A percentile compares a stretch with the other conserved stretches of the same genome.
phyloP scores from a whole-genome alignment of 2,329 filamentous ascomycete genomes.

The Nemania sp. region DNA sequence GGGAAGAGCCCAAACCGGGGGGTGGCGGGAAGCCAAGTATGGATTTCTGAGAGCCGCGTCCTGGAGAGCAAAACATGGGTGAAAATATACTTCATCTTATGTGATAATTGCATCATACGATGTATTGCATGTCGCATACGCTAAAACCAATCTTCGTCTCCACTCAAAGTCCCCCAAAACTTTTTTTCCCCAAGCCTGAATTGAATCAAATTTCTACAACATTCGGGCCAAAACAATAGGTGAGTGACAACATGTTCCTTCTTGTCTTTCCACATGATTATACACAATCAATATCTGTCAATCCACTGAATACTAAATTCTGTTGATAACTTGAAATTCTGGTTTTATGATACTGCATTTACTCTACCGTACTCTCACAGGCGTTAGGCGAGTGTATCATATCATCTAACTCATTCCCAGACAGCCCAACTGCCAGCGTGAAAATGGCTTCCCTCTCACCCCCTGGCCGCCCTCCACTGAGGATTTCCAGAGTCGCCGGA shows the following conservation, averaged over 20 bases:
- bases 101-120: background rate
- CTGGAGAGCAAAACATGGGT: background rate
- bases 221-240: constrained; percentile 29
- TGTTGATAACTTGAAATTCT: constrained; percentile 52
- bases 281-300: constrained; percentile 73
- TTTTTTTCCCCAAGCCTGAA: constrained; percentile 29
- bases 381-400: constrained; percentile 2
- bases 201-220: constrained; percentile 22
- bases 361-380: constrained; percentile 28
- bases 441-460: constrained; percentile 30
- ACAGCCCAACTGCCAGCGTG: constrained; percentile 8
- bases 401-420: constrained; percentile 29
- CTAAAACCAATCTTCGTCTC: background rate
- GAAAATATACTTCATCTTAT: background rate
- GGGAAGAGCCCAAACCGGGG: constrained; percentile 59
- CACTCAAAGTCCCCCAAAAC: constrained; percentile 27
- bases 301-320: constrained; percentile 70
- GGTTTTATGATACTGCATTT: constrained; percentile 50
- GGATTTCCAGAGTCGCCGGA: constrained; percentile 79
- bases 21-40: constrained; percentile 69
- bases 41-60: constrained; percentile 65
- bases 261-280: constrained; percentile 60
- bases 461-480: constrained; percentile 52
- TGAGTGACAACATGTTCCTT: constrained; percentile 31
- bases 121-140: constrained; percentile 3